phyloP scores from a whole-genome alignment of 352 stramenopile genomes.

The Globisporangium lucens region DNA sequence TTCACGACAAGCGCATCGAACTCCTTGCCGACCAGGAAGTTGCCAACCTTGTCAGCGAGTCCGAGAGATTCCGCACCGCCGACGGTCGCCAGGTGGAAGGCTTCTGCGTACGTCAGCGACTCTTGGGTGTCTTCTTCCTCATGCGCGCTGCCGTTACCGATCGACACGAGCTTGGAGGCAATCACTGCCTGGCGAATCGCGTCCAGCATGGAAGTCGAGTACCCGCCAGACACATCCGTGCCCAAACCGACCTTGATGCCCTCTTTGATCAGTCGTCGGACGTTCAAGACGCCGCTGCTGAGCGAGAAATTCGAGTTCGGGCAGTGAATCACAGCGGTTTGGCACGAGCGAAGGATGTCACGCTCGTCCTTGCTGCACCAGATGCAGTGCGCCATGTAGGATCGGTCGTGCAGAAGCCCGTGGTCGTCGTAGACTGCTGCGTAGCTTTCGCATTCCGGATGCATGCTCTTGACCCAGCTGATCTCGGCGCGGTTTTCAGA shows the following conservation, averaged over 20 bases:
- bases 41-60: conserved; percentile 81
- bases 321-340: conserved; percentile 91
- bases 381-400: conserved; percentile 95
- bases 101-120: conserved; percentile 70
- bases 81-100: conserved; percentile 89
- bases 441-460: conserved; percentile 82
- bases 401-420: conserved; percentile 84
- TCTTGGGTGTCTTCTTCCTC: conserved; percentile 31
- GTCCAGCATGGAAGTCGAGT: conserved; percentile 93
- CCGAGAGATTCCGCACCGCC: conserved; percentile 81
- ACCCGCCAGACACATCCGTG: conserved; percentile 93
- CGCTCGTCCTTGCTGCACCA: conserved; percentile 80
- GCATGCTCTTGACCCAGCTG: conserved; percentile 76
- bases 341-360: conserved; percentile 50
- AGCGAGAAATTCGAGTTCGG: conserved; percentile 95
- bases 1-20: conserved; percentile 91
- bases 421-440: conserved; percentile 78
- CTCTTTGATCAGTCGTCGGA: conserved; percentile 65
- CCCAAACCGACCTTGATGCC: conserved; percentile 91
- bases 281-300: conserved; percentile 82
- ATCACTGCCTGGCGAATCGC: conserved; percentile 89
- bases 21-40: conserved; percentile 86
- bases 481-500: conserved; percentile 90
- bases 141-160: conserved; percentile 51
- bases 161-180: conserved; percentile 82